Percentiles rank a stretch among this genome's conserved stretches.
These are phyloP conservation scores for Tulasnella sp. DNA, from an alignment of 768 basidiomycete species.

Conservation along the genomic window DNA sequence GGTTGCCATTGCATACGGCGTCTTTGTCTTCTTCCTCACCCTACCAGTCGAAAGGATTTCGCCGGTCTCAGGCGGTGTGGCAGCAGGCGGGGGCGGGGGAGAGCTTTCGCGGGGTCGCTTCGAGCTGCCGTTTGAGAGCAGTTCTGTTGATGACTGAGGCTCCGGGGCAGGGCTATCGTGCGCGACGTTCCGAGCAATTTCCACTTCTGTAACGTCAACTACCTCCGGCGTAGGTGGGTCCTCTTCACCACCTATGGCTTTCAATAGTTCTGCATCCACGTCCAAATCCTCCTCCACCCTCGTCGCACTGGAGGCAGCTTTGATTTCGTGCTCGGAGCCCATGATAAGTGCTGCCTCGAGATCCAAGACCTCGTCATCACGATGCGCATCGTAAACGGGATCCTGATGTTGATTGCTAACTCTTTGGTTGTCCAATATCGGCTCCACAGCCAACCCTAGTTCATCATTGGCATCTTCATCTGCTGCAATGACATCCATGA, in stretches of 20 bases:
- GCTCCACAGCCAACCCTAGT: constrained; percentile 1
- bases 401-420: not conserved
- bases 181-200: not conserved
- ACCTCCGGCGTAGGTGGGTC: not conserved
- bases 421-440: not conserved
- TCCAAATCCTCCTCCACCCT: constrained; percentile 36
- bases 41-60: constrained; percentile 21
- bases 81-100: not conserved
- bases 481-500: constrained; percentile 21
- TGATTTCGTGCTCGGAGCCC: constrained; percentile 6
- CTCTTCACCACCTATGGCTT: constrained; percentile 22
- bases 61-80: not conserved
- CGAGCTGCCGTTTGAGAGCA: not conserved
- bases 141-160: not conserved
- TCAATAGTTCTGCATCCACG: constrained; percentile 20
- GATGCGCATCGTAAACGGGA: constrained; percentile 38
- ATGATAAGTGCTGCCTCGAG: constrained; percentile 28
- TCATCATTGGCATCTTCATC: constrained; percentile 18
- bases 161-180: not conserved
- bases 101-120: constrained; percentile 12
- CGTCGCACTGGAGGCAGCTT: constrained; percentile 40
- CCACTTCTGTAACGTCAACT: not conserved
- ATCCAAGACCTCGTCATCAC: constrained; percentile 28
- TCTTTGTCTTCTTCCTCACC: constrained; percentile 27
- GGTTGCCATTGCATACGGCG: constrained; percentile 17